A percentile compares a stretch with the other conserved stretches of the same genome.
Conservation (phyloP, 805 yeast genomes). For the Metschnikowia anglica region DNA sequence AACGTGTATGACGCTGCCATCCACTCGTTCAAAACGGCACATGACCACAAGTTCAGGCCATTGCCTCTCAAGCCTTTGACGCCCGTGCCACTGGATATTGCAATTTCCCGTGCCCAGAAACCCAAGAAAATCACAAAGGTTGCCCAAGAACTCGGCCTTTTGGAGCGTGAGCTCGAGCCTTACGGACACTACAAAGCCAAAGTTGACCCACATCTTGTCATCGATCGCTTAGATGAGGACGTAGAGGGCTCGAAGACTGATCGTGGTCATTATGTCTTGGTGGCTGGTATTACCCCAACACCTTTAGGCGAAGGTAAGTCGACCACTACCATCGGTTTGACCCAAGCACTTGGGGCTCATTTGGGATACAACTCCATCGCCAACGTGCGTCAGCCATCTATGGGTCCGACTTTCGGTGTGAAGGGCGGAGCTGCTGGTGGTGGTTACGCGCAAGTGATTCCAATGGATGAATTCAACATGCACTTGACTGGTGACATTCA, state of each 20-base stretch:
- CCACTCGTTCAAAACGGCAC: constrained; percentile 48
- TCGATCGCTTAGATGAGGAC: constrained; percentile 51
- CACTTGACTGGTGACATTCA: constrained; percentile 97
- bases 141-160: constrained; percentile 81
- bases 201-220: constrained; percentile 50
- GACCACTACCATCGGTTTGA: constrained; percentile 93
- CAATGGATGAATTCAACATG: constrained; percentile 98
- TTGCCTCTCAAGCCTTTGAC: constrained; percentile 47
- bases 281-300: constrained; percentile 97
- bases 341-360: constrained; percentile 95
- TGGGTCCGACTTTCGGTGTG: constrained; percentile 99
- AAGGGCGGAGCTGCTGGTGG: constrained; percentile 99
- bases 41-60: constrained; percentile 52
- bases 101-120: constrained; percentile 80
- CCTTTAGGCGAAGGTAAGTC: constrained; percentile 98
- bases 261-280: constrained; percentile 85
- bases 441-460: constrained; percentile 95
- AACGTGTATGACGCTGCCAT: constrained; percentile 83
- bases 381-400: constrained; percentile 94
- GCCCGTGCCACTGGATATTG: constrained; percentile 92
- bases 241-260: constrained; percentile 63
- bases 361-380: constrained; percentile 82
- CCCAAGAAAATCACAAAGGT: constrained; percentile 79
- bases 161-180: constrained; percentile 76
- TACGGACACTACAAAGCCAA: constrained; percentile 91